These are phyloP conservation scores for Astragalus membranaceus DNA, from an alignment of 306 rosid genomes.

Conservation along the genomic window DNA sequence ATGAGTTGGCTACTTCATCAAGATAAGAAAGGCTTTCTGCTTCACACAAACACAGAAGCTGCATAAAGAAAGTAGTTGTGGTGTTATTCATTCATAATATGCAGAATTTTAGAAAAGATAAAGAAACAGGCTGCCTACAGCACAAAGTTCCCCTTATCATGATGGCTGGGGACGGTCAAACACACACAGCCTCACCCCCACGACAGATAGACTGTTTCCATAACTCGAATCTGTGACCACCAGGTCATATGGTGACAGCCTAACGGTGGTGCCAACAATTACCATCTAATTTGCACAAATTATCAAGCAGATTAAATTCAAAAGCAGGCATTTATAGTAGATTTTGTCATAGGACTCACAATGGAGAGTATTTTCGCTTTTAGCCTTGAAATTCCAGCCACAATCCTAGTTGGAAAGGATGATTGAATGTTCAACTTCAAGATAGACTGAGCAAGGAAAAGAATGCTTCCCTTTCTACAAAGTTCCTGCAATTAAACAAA, in stretches of 20 bases:
- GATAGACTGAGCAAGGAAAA: no score
- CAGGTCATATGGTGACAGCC: not conserved
- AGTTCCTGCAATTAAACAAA: no score
- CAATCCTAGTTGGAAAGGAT: slow-evolving; percentile 38
- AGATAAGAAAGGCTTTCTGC: no score
- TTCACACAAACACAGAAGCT: no score
- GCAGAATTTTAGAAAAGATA: not conserved
- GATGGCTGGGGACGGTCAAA: no score
- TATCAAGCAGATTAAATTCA: slow-evolving; percentile 14
- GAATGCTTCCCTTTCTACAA: no score
- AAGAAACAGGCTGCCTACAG: not conserved
- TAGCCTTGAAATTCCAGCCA: slow-evolving; percentile 65
- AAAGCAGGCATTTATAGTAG: not conserved
- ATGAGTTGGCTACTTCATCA: no score
- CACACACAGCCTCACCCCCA: no score
- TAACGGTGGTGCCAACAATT: not conserved
- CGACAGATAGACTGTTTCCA: no score
- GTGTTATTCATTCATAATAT: not conserved
- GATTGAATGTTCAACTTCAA: slow-evolving; percentile 42
- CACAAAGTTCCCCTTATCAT: no score
- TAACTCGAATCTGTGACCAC: not conserved
- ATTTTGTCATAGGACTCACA: slow-evolving; percentile 40
- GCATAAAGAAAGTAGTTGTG: no score
- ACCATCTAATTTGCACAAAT: no score
- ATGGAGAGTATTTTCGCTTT: slow-evolving; percentile 66